phyloP scores from a whole-genome alignment of 805 yeast species.

The Saturnispora dispora region DNA sequence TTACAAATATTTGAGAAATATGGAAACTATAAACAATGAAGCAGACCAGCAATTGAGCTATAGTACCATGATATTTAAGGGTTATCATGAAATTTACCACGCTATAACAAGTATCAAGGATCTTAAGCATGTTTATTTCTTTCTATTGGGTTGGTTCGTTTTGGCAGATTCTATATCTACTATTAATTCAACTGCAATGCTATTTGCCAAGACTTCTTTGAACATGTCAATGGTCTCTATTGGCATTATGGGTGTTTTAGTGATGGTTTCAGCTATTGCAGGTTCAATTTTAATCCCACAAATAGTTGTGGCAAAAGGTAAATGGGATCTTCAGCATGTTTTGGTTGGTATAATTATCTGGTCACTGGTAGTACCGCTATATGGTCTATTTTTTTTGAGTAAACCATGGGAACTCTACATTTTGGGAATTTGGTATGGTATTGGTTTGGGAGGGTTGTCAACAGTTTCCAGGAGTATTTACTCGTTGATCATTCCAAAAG shows the following conservation, averaged over 20 bases:
- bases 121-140: conserved; percentile 56
- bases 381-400: conserved; percentile 60
- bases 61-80: conserved; percentile 25
- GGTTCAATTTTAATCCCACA: conserved; percentile 58
- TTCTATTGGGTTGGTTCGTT: conserved; percentile 66
- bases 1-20: conserved; percentile 30
- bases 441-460: conserved; percentile 63
- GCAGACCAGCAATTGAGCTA: not conserved
- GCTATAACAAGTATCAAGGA: conserved; percentile 53
- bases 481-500: conserved; percentile 61
- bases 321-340: conserved; percentile 37
- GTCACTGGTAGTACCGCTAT: conserved; percentile 60
- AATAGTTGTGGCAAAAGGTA: conserved; percentile 28
- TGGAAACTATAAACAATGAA: not conserved
- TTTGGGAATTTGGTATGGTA: conserved; percentile 67
- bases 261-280: conserved; percentile 56
- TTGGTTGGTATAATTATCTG: conserved; percentile 47
- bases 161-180: conserved; percentile 70
- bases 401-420: conserved; percentile 60
- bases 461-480: conserved; percentile 63
- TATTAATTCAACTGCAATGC: conserved; percentile 67
- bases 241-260: conserved; percentile 54
- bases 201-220: conserved; percentile 64
- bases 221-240: conserved; percentile 60
- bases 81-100: conserved; percentile 50